Conservation (phyloP, 345 rosid species). For the Leavenworthia alabamica region DNA sequence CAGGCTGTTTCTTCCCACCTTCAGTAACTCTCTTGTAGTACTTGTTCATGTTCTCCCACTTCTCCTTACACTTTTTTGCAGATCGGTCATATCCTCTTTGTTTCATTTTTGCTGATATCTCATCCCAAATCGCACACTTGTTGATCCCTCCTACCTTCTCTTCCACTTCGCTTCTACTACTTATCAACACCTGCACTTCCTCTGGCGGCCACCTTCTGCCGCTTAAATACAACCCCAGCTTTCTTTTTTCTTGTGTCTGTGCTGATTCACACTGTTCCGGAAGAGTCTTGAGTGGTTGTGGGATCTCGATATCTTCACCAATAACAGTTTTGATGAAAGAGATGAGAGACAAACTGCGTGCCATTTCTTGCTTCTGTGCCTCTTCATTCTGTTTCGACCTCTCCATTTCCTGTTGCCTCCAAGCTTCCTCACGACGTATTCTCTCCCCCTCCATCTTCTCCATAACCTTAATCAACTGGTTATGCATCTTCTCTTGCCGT, state of each 20-base stretch:
- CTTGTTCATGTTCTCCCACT: slow-evolving; percentile 84
- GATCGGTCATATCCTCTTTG: slow-evolving; percentile 51
- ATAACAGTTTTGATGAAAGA: slow-evolving; percentile 43
- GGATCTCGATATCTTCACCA: slow-evolving; percentile 42
- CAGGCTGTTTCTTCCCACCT: slow-evolving; percentile 39
- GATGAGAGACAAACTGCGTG: slow-evolving; percentile 55
- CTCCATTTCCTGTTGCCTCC: slow-evolving; percentile 63
- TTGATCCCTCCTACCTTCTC: slow-evolving; percentile 36
- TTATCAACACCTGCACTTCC: slow-evolving; percentile 67
- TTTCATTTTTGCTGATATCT: slow-evolving; percentile 50
- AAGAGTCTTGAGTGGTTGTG: slow-evolving; percentile 5
- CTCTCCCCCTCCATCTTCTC: slow-evolving; percentile 68
- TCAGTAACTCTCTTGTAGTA: slow-evolving; percentile 48
- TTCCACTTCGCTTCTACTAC: slow-evolving; percentile 42
- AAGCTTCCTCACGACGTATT: slow-evolving; percentile 60
- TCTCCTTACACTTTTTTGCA: slow-evolving; percentile 72
- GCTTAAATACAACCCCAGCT: slow-evolving; percentile 5
- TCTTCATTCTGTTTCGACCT: slow-evolving; percentile 55
- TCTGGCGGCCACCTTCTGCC: slow-evolving; percentile 66
- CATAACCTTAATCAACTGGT: slow-evolving; percentile 55
- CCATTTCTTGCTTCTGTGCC: slow-evolving; percentile 44
- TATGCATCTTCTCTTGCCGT: slow-evolving; percentile 72
- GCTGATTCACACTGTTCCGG: slow-evolving; percentile 26
- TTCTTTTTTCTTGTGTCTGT: slow-evolving; percentile 12
- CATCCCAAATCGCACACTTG: slow-evolving; percentile 56